phyloP scores from a whole-genome alignment of 345 rosid genomes.

The Gossypium ekmanianum region DNA sequence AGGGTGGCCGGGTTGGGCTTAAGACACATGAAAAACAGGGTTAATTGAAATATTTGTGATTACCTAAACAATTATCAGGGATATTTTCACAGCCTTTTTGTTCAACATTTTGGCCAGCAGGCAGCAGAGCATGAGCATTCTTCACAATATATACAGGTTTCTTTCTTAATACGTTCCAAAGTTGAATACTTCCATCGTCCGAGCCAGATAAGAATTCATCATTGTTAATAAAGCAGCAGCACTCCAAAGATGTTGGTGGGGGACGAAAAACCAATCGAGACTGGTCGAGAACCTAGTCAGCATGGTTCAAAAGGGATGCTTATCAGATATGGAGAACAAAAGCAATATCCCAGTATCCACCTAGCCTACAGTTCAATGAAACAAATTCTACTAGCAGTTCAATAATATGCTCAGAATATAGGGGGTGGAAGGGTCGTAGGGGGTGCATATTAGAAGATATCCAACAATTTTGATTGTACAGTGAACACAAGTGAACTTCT shows the following conservation, averaged over 20 bases:
- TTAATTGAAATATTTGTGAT: background rate
- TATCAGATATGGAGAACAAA: constrained; percentile 7
- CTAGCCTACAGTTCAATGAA: background rate
- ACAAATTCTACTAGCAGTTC: background rate
- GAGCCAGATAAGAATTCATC: constrained; percentile 89
- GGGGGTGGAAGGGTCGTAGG: background rate
- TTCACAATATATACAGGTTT: constrained; percentile 69
- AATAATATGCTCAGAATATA: background rate
- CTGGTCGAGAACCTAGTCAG: constrained; percentile 69
- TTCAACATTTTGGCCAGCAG: constrained; percentile 22
- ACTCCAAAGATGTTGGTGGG: constrained; percentile 77
- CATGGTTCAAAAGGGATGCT: constrained; percentile 7
- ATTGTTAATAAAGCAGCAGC: constrained; percentile 80
- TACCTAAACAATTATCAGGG: constrained; percentile 52
- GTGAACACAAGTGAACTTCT: too few relatives aligned
- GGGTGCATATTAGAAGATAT: background rate
- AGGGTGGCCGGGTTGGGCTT: background rate
- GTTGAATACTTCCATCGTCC: constrained; percentile 85
- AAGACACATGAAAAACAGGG: background rate
- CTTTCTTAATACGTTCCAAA: constrained; percentile 66
- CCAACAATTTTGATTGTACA: background rate
- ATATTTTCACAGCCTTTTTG: constrained; percentile 26
- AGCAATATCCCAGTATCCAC: background rate
- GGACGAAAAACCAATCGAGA: constrained; percentile 73
- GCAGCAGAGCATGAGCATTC: constrained; percentile 60